Evolutionary conservation across 2,329 filamentous ascomycete species (phyloP), one percentile per base, ranked within the genome.

Genomic region (Aspergillus candidus): DNA sequence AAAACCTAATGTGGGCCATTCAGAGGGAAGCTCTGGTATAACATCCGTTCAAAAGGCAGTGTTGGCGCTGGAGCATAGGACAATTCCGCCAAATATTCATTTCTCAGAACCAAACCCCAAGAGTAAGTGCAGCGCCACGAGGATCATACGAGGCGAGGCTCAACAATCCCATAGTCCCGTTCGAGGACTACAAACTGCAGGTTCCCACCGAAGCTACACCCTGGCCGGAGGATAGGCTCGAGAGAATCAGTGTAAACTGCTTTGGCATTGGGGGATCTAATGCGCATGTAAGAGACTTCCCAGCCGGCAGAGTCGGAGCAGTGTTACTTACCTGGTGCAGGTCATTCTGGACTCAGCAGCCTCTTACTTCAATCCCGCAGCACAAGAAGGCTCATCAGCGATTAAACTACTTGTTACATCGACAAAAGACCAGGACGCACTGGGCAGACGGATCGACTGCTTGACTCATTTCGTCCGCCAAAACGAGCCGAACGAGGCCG

Each of bases 211-310:
- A 47, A 4, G 4, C 37, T 2, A 27, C 38, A 11, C 47, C 53
- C n/a, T 60, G 57, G 54, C 55, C 57, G 2, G 42, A 33, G n/a
- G 27, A 30, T 18, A 41, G 40, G 12, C 39, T 36, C 10, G 48
- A 50, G 17, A 40, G 59, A n/a, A 47, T 52, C 8, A 57, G 53
- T 14, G 47, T 63, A 8, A 63, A 62, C 42, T 54, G 46, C 1
- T 61, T 62, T 44, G 59, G 60, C 1, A 56, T 54, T 53, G 29
- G 46, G 34, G 46, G 46, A 6, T 27, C 46, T 14, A 50, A 50
- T 27, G 44, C 47, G 6, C 47, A 49, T 40, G 43, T 45, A 5
- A 18, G 18, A 18, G 18, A 18, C 18, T 18, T 18, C 4, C 17
- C 18, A 18, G 18, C 4, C 4, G 18, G 6, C 18, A 18, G 4